Percentiles rank a stretch among this genome's conserved stretches.
Conservation (phyloP, 2,329 filamentous ascomycete species). For the Talaromyces sp. region DNA sequence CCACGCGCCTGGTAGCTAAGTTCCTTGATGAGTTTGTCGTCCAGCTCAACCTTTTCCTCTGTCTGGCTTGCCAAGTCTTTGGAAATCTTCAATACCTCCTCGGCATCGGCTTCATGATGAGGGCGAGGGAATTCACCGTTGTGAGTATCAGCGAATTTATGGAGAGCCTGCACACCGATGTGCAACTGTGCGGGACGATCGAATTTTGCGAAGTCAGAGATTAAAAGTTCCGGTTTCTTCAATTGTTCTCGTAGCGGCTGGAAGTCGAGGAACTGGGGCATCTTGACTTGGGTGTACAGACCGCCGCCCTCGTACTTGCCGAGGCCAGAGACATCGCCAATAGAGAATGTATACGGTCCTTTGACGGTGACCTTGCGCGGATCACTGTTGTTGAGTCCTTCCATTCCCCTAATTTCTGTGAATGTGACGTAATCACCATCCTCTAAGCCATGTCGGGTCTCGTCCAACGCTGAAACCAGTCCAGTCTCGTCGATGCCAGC, state of each 20-base stretch:
- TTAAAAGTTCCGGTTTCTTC: slow-evolving; percentile 81
- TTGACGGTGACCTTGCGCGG: slow-evolving; percentile 91
- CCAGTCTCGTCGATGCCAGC: slow-evolving; percentile 87
- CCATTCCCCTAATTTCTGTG: slow-evolving; percentile 89
- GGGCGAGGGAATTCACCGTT: slow-evolving; percentile 71
- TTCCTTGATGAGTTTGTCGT: slow-evolving; percentile 89
- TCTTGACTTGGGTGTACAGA: slow-evolving; percentile 94
- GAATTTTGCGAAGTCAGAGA: slow-evolving; percentile 97
- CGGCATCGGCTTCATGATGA: slow-evolving; percentile 79
- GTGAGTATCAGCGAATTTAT: slow-evolving; percentile 75
- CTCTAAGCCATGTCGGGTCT: slow-evolving; percentile 90
- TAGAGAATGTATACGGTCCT: slow-evolving; percentile 95
- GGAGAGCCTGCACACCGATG: slow-evolving; percentile 85
- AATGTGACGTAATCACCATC: slow-evolving; percentile 97
- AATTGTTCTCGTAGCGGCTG: slow-evolving; percentile 74
- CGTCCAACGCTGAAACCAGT: slow-evolving; percentile 86
- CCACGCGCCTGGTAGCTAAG: slow-evolving; percentile 91
- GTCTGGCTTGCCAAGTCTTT: slow-evolving; percentile 65
- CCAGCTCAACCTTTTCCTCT: slow-evolving; percentile 74
- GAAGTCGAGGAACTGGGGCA: slow-evolving; percentile 92
- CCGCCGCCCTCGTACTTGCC: slow-evolving; percentile 86
- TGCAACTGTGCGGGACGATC: slow-evolving; percentile 91
- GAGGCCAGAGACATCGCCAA: slow-evolving; percentile 83
- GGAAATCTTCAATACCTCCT: slow-evolving; percentile 70
- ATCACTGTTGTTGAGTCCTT: slow-evolving; percentile 74